These are phyloP conservation scores for Cyberlindnera misumaiensis DNA, from an alignment of 805 yeast genomes.

Conservation along the genomic window DNA sequence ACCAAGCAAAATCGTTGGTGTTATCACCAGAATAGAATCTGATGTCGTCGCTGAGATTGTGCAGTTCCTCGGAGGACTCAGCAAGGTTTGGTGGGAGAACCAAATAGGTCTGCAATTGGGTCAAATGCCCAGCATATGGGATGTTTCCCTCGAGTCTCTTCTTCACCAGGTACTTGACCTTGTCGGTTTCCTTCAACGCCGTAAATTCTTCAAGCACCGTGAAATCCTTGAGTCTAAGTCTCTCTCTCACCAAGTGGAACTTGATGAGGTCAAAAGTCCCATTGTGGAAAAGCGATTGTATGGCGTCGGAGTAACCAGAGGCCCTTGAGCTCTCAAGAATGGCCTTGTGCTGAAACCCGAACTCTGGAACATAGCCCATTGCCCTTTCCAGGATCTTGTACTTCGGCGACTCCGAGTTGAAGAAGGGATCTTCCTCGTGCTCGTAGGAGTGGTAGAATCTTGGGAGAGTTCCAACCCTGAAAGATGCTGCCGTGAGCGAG, in stretches of 20 bases:
- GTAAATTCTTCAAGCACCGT: slow-evolving; percentile 25
- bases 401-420: slow-evolving; percentile 29
- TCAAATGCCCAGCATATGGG: slow-evolving; percentile 28
- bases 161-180: slow-evolving; percentile 37
- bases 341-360: slow-evolving; percentile 45
- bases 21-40: slow-evolving; percentile 72
- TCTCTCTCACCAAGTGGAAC: slow-evolving; percentile 46
- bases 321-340: slow-evolving; percentile 42
- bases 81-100: slow-evolving; percentile 56
- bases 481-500: too few species aligned
- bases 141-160: slow-evolving; percentile 41
- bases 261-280: slow-evolving; percentile 49
- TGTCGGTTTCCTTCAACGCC: slow-evolving; percentile 31
- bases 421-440: slow-evolving; percentile 18
- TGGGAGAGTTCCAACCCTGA: too few species aligned
- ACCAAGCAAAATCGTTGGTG: slow-evolving; percentile 86
- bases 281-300: slow-evolving; percentile 33
- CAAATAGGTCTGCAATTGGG: slow-evolving; percentile 46
- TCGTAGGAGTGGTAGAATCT: slow-evolving; percentile 24
- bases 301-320: slow-evolving; percentile 45
- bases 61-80: slow-evolving; percentile 60
- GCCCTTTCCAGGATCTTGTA: slow-evolving; percentile 34
- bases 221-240: slow-evolving; percentile 34
- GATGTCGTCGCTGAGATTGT: slow-evolving; percentile 75
- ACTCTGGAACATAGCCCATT: slow-evolving; percentile 36